Percentiles rank a stretch among this genome's conserved stretches.
phyloP scores from a whole-genome alignment of 805 yeast genomes.

The Yarrowia phangngaensis region DNA sequence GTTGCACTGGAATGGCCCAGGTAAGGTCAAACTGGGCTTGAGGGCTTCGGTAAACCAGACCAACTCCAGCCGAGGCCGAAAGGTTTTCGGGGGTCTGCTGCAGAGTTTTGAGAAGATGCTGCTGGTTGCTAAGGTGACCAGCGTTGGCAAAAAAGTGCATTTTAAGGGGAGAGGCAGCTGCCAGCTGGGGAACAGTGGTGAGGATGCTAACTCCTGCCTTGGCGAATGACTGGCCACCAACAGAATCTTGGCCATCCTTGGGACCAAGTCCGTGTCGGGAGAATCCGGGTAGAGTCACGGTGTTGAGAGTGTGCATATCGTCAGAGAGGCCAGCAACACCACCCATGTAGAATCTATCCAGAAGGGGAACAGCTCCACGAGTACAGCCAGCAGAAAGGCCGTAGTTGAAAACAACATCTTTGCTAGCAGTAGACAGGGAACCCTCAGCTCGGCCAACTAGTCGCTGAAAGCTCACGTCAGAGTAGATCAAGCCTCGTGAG shows the following conservation, averaged over 20 bases:
- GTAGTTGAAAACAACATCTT: slow-evolving; percentile 20
- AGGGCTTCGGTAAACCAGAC: slow-evolving; percentile 20
- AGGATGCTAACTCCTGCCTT: slow-evolving; percentile 15
- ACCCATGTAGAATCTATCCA: slow-evolving; percentile 26
- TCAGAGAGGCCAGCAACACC: slow-evolving; percentile 17
- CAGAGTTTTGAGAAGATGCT: slow-evolving; percentile 9
- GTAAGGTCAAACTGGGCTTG: slow-evolving; percentile 24
- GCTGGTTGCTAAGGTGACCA: slow-evolving; percentile 19
- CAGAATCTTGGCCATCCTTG: slow-evolving; percentile 24
- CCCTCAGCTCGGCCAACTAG: slow-evolving; percentile 15
- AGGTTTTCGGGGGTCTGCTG: slow-evolving; percentile 13
- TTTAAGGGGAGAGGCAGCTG: slow-evolving; percentile 11
- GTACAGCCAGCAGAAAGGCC: slow-evolving; percentile 17
- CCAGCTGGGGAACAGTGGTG: slow-evolving; percentile 11
- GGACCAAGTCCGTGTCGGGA: slow-evolving; percentile 25
- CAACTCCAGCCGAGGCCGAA: slow-evolving; percentile 23
- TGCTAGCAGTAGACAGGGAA: slow-evolving; percentile 1
- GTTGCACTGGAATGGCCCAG: slow-evolving; percentile 26
- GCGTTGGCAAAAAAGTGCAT: slow-evolving; percentile 25
- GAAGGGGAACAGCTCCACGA: slow-evolving; percentile 21
- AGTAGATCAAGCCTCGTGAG: slow-evolving; percentile 11
- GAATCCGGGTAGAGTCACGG: slow-evolving; percentile 20
- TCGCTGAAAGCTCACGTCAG: slow-evolving; percentile 21
- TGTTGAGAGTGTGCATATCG: slow-evolving; percentile 21
- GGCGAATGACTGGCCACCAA: slow-evolving; percentile 25